Evolutionary conservation across 345 rosid species (phyloP).

Genomic region (Citrus sp.): DNA sequence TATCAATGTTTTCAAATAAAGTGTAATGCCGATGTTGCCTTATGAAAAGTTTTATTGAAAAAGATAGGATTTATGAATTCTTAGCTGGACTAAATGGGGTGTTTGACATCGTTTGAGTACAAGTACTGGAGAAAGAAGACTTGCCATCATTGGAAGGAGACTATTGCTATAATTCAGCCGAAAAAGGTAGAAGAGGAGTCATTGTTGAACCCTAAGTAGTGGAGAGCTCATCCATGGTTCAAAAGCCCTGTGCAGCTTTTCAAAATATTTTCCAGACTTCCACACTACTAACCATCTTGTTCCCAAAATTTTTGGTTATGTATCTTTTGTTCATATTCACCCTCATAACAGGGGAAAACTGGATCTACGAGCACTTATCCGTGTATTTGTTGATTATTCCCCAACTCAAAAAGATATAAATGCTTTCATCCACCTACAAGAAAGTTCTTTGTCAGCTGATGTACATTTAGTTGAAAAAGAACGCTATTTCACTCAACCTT

Average conservation of each 20-base stretch:
- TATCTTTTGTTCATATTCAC: neutral
- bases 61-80: neutral
- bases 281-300: neutral
- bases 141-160: neutral
- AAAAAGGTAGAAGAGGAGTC: neutral
- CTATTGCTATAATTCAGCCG: neutral
- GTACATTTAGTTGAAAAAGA: neutral
- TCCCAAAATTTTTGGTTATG: neutral
- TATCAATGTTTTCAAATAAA: neutral
- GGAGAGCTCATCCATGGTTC: neutral
- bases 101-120: neutral
- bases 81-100: neutral
- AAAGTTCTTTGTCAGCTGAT: neutral
- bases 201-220: neutral
- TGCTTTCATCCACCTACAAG: neutral
- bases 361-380: neutral
- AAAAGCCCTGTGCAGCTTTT: too few relatives aligned
- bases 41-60: neutral
- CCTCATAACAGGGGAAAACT: neutral
- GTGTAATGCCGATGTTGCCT: neutral
- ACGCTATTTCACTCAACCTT: neutral
- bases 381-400: too few relatives aligned
- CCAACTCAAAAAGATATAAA: too few relatives aligned
- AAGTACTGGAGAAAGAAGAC: neutral
- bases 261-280: neutral